Percentiles rank a stretch among this genome's conserved stretches.
phyloP scores from a whole-genome alignment of 305 asterid species.

The Rubia peregrina region DNA sequence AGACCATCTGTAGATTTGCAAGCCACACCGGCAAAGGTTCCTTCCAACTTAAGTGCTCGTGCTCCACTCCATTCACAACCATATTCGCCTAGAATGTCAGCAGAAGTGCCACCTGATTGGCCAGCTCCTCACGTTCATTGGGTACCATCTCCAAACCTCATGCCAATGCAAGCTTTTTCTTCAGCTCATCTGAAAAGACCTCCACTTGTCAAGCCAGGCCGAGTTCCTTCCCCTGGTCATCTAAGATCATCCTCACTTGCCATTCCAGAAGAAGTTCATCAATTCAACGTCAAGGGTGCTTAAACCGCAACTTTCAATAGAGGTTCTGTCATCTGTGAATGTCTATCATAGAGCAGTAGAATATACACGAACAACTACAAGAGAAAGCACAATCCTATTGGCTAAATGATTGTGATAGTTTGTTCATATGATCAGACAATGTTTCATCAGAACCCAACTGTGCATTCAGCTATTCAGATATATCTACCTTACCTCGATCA shows the following conservation, averaged over 20 bases:
- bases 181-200: background rate
- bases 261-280: constrained; percentile 14
- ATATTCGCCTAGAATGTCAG: background rate
- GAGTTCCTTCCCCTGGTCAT: background rate
- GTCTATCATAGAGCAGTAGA: background rate
- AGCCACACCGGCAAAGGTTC: constrained; percentile 10
- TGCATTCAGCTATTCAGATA: background rate
- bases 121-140: constrained; percentile 1
- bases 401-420: constrained; percentile 6
- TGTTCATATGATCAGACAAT: constrained; percentile 10
- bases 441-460: constrained; percentile 11
- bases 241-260: background rate
- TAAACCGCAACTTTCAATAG: constrained; percentile 9
- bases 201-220: background rate
- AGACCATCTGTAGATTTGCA: background rate
- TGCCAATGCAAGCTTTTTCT: constrained; percentile 10
- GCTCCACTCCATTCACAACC: background rate
- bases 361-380: background rate
- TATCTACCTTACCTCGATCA: background rate
- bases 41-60: background rate
- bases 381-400: constrained; percentile 1
- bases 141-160: background rate
- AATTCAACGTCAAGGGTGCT: background rate
- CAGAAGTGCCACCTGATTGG: constrained; percentile 1
- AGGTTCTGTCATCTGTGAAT: background rate